Evolutionary conservation across 2,329 filamentous ascomycete species (phyloP), one percentile per base, ranked within the genome.

Genomic region (Arthrobotrys conoides): DNA sequence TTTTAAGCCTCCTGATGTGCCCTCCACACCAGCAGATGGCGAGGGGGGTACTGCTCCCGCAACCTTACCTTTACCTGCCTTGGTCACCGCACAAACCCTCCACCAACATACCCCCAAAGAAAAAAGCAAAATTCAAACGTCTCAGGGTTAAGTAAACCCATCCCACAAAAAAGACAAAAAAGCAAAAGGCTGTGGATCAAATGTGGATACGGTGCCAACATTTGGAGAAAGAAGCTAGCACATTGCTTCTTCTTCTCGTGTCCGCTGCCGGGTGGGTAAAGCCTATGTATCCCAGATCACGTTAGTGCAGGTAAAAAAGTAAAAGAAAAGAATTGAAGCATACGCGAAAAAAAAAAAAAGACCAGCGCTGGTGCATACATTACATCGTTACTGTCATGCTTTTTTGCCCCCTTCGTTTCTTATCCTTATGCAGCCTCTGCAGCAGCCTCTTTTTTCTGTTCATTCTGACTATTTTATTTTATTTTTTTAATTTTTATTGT

Each of bases 281-380:
- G 75, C 75, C 75, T 78, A 66, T 71, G 73, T 67, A 78, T 78
- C 75, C 75, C 68, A 78, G 75, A 78, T 78, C 75, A 78, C 68
- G 75, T 78, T 78, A 78, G 75, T 71, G 57, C 68, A 78, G 65
- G 46, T 64, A 68, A 59, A n/a, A n/a, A n/a, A n/a, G n/a, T n/a
- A n/a, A n/a, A n/a, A n/a, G n/a, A n/a, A n/a, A n/a, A n/a, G n/a
- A n/a, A n/a, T n/a, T n/a, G 48, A 55, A 59, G 51, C 55, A 69
- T 67, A 68, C 75, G 75, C 64, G 71, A 68, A 75, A 55, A n/a
- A n/a, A n/a, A n/a, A n/a, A n/a, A n/a, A n/a, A n/a, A n/a, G n/a
- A 59, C 49, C 57, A 61, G 64, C 24, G 51, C 33, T 30, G 48
- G 51, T 41, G 44, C 57, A 36, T 48, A n/a, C n/a, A n/a, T n/a